Conservation (phyloP, 768 basidiomycete species). For the Paxillus ammoniavirescens region DNA sequence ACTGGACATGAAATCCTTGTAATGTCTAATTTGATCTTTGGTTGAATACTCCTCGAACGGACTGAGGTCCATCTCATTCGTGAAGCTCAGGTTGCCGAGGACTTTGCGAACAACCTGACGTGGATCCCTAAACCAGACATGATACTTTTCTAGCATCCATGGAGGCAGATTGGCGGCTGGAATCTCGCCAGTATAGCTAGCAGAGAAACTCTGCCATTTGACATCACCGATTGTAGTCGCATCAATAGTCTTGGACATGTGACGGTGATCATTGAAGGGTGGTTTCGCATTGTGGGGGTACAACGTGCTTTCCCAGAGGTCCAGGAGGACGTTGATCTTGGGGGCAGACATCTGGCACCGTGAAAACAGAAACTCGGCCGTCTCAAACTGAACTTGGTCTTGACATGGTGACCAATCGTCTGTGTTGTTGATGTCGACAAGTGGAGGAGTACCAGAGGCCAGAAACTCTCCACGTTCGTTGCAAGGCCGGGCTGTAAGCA, state of each 20-base stretch:
- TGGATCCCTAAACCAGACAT: constrained; percentile 28
- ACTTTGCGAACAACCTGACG: constrained; percentile 15
- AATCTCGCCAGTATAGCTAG: constrained; percentile 14
- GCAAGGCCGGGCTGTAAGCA: constrained; percentile 2
- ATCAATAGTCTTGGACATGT: constrained; percentile 28
- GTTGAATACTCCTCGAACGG: constrained; percentile 14
- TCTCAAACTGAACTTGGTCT: constrained; percentile 14
- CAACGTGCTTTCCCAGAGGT: constrained; percentile 17
- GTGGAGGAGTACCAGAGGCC: not conserved
- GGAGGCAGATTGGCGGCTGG: constrained; percentile 10
- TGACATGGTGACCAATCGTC: constrained; percentile 14
- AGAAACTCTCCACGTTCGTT: constrained; percentile 1
- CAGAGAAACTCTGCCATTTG: constrained; percentile 27
- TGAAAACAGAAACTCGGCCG: constrained; percentile 19
- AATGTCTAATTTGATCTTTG: constrained; percentile 5
- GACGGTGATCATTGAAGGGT: constrained; percentile 24
- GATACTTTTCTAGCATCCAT: constrained; percentile 27
- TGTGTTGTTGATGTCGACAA: not conserved
- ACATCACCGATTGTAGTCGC: constrained; percentile 22
- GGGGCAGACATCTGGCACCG: constrained; percentile 19
- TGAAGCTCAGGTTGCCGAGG: constrained; percentile 23
- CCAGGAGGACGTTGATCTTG: constrained; percentile 16
- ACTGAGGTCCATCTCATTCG: constrained; percentile 14
- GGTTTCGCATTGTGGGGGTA: constrained; percentile 6
- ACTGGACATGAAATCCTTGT: constrained; percentile 22